phyloP scores from a whole-genome alignment of 768 basidiomycete genomes.

The Leccinum barrowsii region DNA sequence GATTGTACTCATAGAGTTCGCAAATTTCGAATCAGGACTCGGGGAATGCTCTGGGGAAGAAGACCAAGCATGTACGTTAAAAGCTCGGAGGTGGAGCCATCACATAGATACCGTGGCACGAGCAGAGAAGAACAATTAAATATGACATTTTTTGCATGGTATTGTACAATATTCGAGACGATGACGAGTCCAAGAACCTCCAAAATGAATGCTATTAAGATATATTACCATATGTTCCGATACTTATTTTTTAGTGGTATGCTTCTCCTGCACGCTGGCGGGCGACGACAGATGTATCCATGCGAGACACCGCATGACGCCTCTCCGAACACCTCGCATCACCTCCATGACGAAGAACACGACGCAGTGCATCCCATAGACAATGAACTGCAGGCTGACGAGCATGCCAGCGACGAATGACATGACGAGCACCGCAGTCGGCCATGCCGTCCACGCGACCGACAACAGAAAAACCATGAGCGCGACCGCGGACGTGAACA shows the following conservation, averaged over 20 bases:
- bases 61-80: not conserved
- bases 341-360: slow-evolving; percentile 11
- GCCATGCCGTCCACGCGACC: slow-evolving; percentile 64
- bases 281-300: slow-evolving; percentile 11
- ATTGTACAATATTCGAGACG: slow-evolving; percentile 6
- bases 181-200: not conserved
- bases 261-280: slow-evolving; percentile 12
- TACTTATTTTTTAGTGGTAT: not conserved
- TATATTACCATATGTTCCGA: not conserved
- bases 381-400: slow-evolving; percentile 63
- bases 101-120: not conserved
- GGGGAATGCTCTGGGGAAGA: not conserved
- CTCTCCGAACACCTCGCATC: slow-evolving; percentile 6
- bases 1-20: not conserved
- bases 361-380: slow-evolving; percentile 43
- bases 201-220: not conserved
- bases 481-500: slow-evolving; percentile 52
- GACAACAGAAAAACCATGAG: slow-evolving; percentile 58
- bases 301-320: slow-evolving; percentile 10
- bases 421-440: slow-evolving; percentile 54
- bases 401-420: slow-evolving; percentile 56
- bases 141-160: not conserved
- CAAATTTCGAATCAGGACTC: not conserved
- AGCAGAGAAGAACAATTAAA: not conserved
- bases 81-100: not conserved